Evolutionary conservation across 2,329 filamentous ascomycete genomes (phyloP).

Genomic region (Coleophoma eucalyptorum): DNA sequence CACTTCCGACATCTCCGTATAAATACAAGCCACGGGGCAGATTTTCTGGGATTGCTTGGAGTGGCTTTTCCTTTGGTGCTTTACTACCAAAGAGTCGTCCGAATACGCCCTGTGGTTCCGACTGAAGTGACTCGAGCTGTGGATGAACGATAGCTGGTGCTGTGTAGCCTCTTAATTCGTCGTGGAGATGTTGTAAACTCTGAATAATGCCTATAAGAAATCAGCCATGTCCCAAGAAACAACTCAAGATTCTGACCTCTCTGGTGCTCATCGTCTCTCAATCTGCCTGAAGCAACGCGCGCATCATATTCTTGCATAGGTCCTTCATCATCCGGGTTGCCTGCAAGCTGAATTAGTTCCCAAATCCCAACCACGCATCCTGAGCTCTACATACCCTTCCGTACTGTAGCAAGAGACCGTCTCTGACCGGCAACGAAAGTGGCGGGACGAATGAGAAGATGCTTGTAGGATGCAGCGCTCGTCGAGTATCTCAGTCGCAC

Average conservation of each 20-base stretch:
- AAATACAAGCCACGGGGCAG: conserved; percentile 90
- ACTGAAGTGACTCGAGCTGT: conserved; percentile 65
- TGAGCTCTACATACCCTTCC: conserved; percentile 17
- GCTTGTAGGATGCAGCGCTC: neutral
- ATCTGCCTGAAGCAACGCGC: conserved; percentile 66
- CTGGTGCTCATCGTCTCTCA: conserved; percentile 89
- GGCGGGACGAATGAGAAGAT: conserved; percentile 16
- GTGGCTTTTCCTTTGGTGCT: conserved; percentile 28
- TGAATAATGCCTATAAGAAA: conserved; percentile 71
- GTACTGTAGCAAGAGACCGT: conserved; percentile 21
- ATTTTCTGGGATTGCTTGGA: conserved; percentile 58
- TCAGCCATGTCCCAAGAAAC: neutral
- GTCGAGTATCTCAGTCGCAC: neutral
- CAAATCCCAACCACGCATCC: neutral
- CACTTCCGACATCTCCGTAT: conserved; percentile 93
- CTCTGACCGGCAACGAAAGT: conserved; percentile 23
- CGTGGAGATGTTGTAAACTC: conserved; percentile 82
- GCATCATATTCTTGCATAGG: conserved; percentile 87
- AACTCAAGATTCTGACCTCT: conserved; percentile 52
- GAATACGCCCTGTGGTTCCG: conserved; percentile 48
- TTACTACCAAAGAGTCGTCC: conserved; percentile 58
- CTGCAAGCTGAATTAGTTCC: conserved; percentile 5
- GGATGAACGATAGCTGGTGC: conserved; percentile 75
- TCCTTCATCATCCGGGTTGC: conserved; percentile 39
- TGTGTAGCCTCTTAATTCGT: conserved; percentile 71